These are phyloP conservation scores for Alternaria gaisen DNA, from an alignment of 2,329 filamentous ascomycete species.

Conservation along the genomic window DNA sequence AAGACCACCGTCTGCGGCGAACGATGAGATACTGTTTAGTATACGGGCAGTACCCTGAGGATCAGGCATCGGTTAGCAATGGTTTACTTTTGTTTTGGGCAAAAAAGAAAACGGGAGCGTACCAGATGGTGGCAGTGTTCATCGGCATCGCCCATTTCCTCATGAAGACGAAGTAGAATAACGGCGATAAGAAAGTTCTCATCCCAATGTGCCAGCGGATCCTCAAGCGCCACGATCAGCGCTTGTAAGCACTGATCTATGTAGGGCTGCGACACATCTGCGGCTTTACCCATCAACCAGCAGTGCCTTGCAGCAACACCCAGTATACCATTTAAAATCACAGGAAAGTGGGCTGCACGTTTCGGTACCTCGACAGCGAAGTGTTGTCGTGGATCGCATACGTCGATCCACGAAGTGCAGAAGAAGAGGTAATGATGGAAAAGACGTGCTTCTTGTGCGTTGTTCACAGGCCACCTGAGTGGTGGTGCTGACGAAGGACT, in stretches of 20 bases:
- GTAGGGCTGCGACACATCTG: constrained; percentile 57
- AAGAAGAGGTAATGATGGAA: constrained; percentile 43
- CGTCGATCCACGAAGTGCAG: constrained; percentile 42
- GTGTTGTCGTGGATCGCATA: constrained; percentile 37
- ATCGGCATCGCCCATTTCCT: constrained; percentile 56
- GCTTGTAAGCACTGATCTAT: constrained; percentile 58
- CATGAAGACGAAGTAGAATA: constrained; percentile 60
- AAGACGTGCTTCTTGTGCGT: constrained; percentile 35
- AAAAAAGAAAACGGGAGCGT: not conserved
- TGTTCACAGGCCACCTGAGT: constrained; percentile 37
- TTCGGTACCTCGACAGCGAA: constrained; percentile 60
- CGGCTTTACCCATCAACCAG: constrained; percentile 49
- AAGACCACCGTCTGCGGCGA: constrained; percentile 51
- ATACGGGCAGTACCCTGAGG: constrained; percentile 45
- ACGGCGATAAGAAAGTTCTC: constrained; percentile 60
- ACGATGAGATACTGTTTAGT: constrained; percentile 50
- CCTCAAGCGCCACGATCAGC: constrained; percentile 57
- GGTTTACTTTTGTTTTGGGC: not conserved
- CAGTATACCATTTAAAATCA: constrained; percentile 59
- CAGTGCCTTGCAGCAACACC: constrained; percentile 58
- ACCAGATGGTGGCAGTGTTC: constrained; percentile 52
- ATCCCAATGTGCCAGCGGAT: constrained; percentile 54
- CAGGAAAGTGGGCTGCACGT: constrained; percentile 57
- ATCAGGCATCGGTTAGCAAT: not conserved
- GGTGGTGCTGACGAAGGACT: constrained; percentile 31